These are phyloP conservation scores for Blastobotrys elegans DNA, from an alignment of 1,139 yeast species.

Conservation along the genomic window DNA sequence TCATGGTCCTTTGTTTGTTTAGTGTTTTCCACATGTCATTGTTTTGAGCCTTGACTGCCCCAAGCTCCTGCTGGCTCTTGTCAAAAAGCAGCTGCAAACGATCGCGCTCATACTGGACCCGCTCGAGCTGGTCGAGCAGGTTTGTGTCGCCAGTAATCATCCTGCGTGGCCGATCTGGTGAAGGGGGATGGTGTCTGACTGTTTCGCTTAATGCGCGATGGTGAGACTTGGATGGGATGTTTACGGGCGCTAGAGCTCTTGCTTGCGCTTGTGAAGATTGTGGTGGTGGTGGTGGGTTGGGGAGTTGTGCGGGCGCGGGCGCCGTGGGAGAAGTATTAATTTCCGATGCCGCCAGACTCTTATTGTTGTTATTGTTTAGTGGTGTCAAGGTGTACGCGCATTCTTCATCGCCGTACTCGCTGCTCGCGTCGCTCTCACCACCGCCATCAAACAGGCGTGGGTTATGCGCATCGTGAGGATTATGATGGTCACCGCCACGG, in stretches of 20 bases:
- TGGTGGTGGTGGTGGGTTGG: neutral
- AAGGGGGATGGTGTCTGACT: neutral
- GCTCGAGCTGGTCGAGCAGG: neutral
- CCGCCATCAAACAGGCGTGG: neutral
- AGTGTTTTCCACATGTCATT: constrained; percentile 7
- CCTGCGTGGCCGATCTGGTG: neutral
- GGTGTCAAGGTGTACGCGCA: constrained; percentile 5
- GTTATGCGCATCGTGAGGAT: neutral
- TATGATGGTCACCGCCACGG: neutral
- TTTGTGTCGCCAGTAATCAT: neutral
- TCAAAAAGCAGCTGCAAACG: neutral
- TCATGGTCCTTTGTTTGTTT: constrained; percentile 8
- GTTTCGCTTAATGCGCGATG: neutral
- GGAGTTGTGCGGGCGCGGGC: neutral
- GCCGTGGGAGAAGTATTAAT: neutral
- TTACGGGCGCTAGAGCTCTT: neutral
- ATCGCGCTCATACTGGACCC: constrained; percentile 2
- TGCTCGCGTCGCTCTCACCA: neutral
- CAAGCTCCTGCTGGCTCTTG: neutral
- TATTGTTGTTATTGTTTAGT: neutral
- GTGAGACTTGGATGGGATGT: neutral
- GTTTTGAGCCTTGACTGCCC: neutral
- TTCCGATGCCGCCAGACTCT: neutral
- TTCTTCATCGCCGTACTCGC: constrained; percentile 1
- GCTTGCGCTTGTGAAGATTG: no score